Evolutionary conservation across 805 yeast genomes (phyloP).

Genomic region (Yamadazyma takamatsuzukensis): DNA sequence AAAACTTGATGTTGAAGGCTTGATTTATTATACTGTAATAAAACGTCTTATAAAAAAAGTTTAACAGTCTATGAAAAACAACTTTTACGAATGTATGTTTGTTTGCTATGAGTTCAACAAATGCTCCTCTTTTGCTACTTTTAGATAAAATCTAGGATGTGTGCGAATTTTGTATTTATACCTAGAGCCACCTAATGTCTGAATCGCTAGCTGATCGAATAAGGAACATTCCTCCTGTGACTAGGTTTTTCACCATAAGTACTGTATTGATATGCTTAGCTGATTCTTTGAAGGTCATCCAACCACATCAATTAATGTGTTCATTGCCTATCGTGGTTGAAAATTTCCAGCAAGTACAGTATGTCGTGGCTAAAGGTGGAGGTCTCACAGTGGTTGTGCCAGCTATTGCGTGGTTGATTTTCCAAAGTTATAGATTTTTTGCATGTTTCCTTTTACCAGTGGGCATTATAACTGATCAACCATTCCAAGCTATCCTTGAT

Average conservation of each 20-base stretch:
- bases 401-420: neutral
- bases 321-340: conserved; percentile 10
- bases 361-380: no score
- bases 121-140: no score
- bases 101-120: no score
- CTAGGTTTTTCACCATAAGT: conserved; percentile 51
- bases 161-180: no score
- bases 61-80: no score
- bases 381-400: conserved; percentile 1
- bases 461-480: conserved; percentile 21
- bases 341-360: conserved; percentile 2
- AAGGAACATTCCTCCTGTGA: conserved; percentile 53
- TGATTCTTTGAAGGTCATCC: conserved; percentile 17
- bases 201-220: conserved; percentile 11
- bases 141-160: no score
- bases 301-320: conserved; percentile 13
- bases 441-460: conserved; percentile 49
- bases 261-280: conserved; percentile 44
- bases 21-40: no score
- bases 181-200: no score
- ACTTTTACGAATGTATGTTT: no score
- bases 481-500: conserved; percentile 37
- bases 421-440: conserved; percentile 28
- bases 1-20: no score
- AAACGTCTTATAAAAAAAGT: no score